A percentile compares a stretch with the other conserved stretches of the same genome.
Evolutionary conservation across 345 rosid species (phyloP).

Genomic region (Hirschfeldia incana): DNA sequence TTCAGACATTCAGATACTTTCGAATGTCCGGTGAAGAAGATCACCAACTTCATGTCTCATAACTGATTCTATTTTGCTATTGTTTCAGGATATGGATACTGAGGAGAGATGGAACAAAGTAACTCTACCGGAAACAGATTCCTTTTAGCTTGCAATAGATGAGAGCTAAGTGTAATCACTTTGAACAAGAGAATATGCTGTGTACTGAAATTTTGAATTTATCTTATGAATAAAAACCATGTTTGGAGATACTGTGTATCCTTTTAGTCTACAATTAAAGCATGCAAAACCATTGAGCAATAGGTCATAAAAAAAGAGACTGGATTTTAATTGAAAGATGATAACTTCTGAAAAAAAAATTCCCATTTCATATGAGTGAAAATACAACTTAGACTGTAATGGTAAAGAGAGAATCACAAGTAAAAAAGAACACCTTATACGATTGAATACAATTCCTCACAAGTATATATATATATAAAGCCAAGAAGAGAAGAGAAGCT

Average conservation of each 20-base stretch:
- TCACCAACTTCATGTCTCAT: constrained; percentile 6
- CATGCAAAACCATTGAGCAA: not conserved
- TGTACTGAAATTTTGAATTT: constrained; percentile 36
- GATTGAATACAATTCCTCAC: constrained; percentile 5
- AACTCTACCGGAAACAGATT: not conserved
- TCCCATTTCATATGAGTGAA: not conserved
- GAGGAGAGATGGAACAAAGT: constrained; percentile 32
- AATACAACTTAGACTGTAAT: not conserved
- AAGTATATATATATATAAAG: constrained; percentile 10
- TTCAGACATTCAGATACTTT: constrained; percentile 6
- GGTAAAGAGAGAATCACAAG: not conserved
- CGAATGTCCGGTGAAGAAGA: not conserved
- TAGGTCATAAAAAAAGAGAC: too few species aligned
- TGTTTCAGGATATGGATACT: constrained; percentile 48
- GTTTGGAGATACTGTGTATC: too few species aligned
- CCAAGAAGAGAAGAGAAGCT: constrained; percentile 29
- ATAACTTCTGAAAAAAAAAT: too few species aligned
- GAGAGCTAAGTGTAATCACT: constrained; percentile 28
- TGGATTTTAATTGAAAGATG: too few species aligned
- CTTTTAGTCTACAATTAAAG: not conserved
- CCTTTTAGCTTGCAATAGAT: constrained; percentile 21
- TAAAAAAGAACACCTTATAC: not conserved
- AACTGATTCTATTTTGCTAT: constrained; percentile 1
- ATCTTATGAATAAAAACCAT: constrained; percentile 21
- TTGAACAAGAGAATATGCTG: constrained; percentile 32